Percentiles rank a stretch among this genome's conserved stretches.
These are phyloP conservation scores for Hemileia vastatrix DNA, from an alignment of 1,284 basidiomycete genomes.

Conservation along the genomic window DNA sequence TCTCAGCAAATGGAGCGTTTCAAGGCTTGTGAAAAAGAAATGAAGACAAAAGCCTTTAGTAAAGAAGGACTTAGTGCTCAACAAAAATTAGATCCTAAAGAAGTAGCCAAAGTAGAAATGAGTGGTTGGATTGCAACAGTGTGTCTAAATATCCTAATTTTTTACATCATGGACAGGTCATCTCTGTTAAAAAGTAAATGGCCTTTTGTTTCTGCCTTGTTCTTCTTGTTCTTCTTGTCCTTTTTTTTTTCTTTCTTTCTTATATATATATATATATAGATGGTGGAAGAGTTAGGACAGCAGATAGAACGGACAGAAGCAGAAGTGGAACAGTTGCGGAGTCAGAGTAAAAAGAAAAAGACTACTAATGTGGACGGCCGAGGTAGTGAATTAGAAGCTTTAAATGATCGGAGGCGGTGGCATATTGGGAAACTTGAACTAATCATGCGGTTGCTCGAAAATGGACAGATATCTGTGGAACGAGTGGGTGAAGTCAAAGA, in stretches of 20 bases:
- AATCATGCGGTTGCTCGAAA: slow-evolving; percentile 84
- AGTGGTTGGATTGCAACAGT: slow-evolving; percentile 66
- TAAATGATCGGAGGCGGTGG: slow-evolving; percentile 93
- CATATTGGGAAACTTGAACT: slow-evolving; percentile 89
- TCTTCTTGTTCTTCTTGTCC: not conserved
- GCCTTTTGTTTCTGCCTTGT: not conserved
- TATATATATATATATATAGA: no score
- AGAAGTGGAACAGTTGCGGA: slow-evolving; percentile 81
- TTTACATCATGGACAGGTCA: no score
- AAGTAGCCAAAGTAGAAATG: slow-evolving; percentile 88
- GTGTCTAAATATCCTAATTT: slow-evolving; percentile 2
- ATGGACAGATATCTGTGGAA: slow-evolving; percentile 76
- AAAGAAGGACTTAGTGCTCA: slow-evolving; percentile 96
- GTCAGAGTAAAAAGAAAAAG: slow-evolving; percentile 68
- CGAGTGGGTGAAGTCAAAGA: slow-evolving; percentile 77
- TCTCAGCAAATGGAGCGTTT: slow-evolving; percentile 99
- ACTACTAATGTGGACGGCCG: slow-evolving; percentile 58
- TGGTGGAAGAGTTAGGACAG: slow-evolving; percentile 82
- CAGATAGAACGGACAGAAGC: slow-evolving; percentile 93
- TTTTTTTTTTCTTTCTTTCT: no score
- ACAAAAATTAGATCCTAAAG: slow-evolving; percentile 86
- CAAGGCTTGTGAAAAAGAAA: slow-evolving; percentile 99
- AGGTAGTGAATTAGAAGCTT: slow-evolving; percentile 67
- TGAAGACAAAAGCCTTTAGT: slow-evolving; percentile 99
- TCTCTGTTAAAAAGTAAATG: no score